A percentile compares a stretch with the other conserved stretches of the same genome.
These are phyloP conservation scores for Penicillium samsonianum DNA, from an alignment of 495 filamentous ascomycete species.

Conservation along the genomic window DNA sequence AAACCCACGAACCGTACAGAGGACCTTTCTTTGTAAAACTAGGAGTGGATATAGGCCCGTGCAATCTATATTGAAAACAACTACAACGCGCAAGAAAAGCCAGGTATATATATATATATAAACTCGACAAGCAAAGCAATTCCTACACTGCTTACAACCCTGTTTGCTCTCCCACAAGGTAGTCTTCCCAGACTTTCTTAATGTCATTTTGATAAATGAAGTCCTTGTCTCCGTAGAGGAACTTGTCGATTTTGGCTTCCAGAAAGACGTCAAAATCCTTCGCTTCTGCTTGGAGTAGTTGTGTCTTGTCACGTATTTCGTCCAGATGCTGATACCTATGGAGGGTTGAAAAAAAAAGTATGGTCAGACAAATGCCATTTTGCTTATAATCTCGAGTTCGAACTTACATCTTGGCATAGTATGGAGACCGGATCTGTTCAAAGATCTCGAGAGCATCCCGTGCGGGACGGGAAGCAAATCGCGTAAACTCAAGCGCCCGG, in stretches of 20 bases:
- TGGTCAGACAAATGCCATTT: neutral
- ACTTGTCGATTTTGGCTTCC: conserved; percentile 32
- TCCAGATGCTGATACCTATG: conserved; percentile 43
- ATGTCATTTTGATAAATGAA: conserved; percentile 53
- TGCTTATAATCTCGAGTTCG: neutral
- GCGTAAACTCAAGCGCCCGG: conserved; percentile 37
- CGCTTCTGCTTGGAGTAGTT: conserved; percentile 19
- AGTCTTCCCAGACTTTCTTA: conserved; percentile 39
- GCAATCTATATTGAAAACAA: neutral
- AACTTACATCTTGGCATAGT: conserved; percentile 36
- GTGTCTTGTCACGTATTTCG: conserved; percentile 22
- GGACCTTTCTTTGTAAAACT: too few relatives aligned
- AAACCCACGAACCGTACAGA: too few relatives aligned
- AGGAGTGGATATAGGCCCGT: too few relatives aligned
- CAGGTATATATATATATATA: too few relatives aligned
- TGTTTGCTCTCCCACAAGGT: neutral
- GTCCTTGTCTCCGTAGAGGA: conserved; percentile 28
- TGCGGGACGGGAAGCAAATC: conserved; percentile 19
- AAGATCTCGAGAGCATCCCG: conserved; percentile 43
- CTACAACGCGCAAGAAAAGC: neutral
- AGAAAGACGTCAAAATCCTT: conserved; percentile 35
- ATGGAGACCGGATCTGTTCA: conserved; percentile 44
- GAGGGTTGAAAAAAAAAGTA: neutral
- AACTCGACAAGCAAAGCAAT: too few relatives aligned
- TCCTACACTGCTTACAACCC: neutral